Base-by-base conservation (phyloP, 1,139 yeast species). In the Protomyces lactucae-debilis region DNA sequence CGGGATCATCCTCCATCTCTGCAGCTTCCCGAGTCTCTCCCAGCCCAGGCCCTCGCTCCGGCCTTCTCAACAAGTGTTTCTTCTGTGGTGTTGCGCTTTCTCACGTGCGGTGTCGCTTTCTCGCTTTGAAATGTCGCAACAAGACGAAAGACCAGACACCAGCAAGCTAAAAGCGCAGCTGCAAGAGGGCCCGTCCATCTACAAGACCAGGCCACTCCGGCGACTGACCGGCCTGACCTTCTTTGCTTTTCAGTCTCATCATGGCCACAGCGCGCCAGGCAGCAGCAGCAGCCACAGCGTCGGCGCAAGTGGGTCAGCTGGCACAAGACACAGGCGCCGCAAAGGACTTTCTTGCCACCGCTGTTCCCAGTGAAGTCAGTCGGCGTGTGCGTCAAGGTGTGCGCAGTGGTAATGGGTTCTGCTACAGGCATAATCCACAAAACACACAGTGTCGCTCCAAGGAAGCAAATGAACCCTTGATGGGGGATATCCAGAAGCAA, bases 361-460 rank as follows among this genome's bases (percentile, higher is more conserved):
- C 57, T 43, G 63, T 39, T 5, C 63, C 63, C 8, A n/a, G 39
- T 2, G 63, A 59, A 18, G 63, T 59, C 21, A 57, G 63, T 10
- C 52, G 63, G 16, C 57, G 57, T 16, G 63, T 59, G n/a, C 56
- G 63, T n/a, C 52, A 59, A 52, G 63, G 63, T 14, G 52, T 55
- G 2, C 55, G 63, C 46, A 55, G 63, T 12, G 57, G 63, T 1
- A 59, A 52, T 21, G 63, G 63, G 10, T 59, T 46, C 43, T 59
- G 63, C 48, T 59, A 59, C 48, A 23, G 63, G 35, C 63, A 59
- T 28, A 55, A 59, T 52, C 63, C 63, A 9, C 54, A 75, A 80
- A 98, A 64, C 98, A 92, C 98, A 98, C 3, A 93, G 88, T 65
- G 81, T 86, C 64, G 80, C 82, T 40, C 84, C 91, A 73, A 86